Evolutionary conservation across 2,329 filamentous ascomycete genomes (phyloP).

Genomic region (Dactylellina haptotyla): DNA sequence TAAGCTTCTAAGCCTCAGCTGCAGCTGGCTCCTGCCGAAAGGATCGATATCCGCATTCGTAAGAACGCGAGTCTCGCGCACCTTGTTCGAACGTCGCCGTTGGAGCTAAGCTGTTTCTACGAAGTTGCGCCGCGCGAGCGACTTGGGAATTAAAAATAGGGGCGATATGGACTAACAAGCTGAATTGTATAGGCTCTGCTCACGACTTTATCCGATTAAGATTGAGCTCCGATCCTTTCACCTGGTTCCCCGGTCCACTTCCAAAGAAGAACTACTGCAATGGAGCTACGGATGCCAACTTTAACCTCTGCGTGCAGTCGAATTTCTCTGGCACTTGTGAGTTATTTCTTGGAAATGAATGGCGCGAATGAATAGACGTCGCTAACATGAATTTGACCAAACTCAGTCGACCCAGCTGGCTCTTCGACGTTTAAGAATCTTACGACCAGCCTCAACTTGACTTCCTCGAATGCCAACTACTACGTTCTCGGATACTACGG

Average conservation of each 20-base stretch:
- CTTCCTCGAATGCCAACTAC: constrained; percentile 41
- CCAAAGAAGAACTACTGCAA: constrained; percentile 42
- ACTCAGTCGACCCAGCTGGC: constrained; percentile 14
- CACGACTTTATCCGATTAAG: constrained; percentile 47
- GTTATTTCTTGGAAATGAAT: not conserved
- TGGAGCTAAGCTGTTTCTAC: no score
- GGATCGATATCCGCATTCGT: no score
- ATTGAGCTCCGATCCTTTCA: constrained; percentile 51
- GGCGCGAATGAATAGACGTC: not conserved
- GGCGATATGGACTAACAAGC: not conserved
- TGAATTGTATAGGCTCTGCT: constrained; percentile 26
- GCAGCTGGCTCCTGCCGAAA: not conserved
- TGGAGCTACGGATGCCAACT: constrained; percentile 16
- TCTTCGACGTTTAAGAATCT: constrained; percentile 49
- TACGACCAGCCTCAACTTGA: constrained; percentile 22
- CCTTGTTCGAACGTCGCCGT: no score
- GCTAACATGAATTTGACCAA: not conserved
- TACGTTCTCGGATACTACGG: constrained; percentile 51
- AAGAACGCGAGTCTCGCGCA: no score
- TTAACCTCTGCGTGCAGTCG: constrained; percentile 32
- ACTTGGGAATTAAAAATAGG: no score
- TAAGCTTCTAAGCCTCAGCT: constrained; percentile 1
- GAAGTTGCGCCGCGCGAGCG: no score
- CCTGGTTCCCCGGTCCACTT: constrained; percentile 48
- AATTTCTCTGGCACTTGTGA: constrained; percentile 52